Conservation (phyloP, 768 basidiomycete species). For the Boletus eberwhitei region DNA sequence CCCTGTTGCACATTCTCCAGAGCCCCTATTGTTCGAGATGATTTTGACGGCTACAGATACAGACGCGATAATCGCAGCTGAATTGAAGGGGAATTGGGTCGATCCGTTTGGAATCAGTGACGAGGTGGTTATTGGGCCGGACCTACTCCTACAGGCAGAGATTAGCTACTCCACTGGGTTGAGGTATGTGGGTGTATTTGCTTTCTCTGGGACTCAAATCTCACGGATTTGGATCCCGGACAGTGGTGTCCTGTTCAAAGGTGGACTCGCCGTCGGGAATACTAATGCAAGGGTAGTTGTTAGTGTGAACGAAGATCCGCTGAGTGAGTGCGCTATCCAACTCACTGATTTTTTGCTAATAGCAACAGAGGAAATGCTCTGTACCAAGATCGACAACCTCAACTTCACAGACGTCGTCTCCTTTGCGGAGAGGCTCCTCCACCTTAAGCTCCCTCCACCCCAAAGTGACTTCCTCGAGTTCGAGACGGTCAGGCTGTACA, state of each 20-base stretch:
- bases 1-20: background rate
- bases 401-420: conserved; percentile 3
- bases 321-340: background rate
- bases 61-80: background rate
- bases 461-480: conserved; percentile 10
- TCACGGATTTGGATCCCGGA: background rate
- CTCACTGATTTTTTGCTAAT: background rate
- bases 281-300: background rate
- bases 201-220: no score
- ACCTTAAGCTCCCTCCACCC: background rate
- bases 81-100: conserved; percentile 3
- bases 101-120: conserved; percentile 3
- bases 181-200: background rate
- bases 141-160: background rate
- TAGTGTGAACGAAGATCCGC: conserved; percentile 6
- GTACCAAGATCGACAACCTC: conserved; percentile 6
- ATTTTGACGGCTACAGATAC: background rate
- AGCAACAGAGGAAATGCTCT: conserved; percentile 4
- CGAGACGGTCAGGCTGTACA: background rate
- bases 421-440: conserved; percentile 4
- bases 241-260: conserved; percentile 1
- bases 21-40: conserved; percentile 2
- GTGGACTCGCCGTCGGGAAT: conserved; percentile 2
- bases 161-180: background rate
- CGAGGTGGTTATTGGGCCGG: background rate